phyloP scores from a whole-genome alignment of 441 rosid genomes.

The Geranium incanum region DNA sequence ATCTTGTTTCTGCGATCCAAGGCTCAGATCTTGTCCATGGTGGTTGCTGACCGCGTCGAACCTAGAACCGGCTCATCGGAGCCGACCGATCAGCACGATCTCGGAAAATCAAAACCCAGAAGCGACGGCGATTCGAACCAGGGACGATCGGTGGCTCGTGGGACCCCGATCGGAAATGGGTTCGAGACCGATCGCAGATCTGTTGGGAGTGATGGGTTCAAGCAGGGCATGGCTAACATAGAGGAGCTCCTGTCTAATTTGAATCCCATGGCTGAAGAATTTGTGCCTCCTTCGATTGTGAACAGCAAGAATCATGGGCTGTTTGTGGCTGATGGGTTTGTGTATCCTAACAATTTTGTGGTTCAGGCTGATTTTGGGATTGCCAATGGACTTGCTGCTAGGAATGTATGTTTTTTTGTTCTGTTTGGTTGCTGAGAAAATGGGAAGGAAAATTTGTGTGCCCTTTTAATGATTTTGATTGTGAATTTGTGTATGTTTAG shows the following conservation, averaged over 20 bases:
- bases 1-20: background rate
- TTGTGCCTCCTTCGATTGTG: conserved; percentile 4
- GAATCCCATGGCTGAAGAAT: conserved; percentile 14
- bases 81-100: conserved; percentile 37
- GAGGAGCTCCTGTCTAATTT: conserved; percentile 9
- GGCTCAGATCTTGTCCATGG: conserved; percentile 49
- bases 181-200: conserved; percentile 28
- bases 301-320: conserved; percentile 11
- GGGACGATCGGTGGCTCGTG: conserved; percentile 14
- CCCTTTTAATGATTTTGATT: background rate
- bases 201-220: conserved; percentile 4
- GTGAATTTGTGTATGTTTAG: conserved; percentile 27
- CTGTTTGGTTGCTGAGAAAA: conserved; percentile 9
- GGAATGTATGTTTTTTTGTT: conserved; percentile 43
- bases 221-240: background rate
- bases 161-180: conserved; percentile 36
- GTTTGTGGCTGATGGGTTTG: conserved; percentile 39
- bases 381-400: conserved; percentile 34
- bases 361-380: conserved; percentile 33
- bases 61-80: conserved; percentile 52
- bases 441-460: background rate
- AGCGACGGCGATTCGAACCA: conserved; percentile 23
- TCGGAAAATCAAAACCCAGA: conserved; percentile 37
- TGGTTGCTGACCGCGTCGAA: conserved; percentile 82
- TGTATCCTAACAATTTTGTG: conserved; percentile 45